Evolutionary conservation across 257 asterid species (phyloP), one percentile per base, ranked within the genome.

Genomic region (Eustoma russellianum): DNA sequence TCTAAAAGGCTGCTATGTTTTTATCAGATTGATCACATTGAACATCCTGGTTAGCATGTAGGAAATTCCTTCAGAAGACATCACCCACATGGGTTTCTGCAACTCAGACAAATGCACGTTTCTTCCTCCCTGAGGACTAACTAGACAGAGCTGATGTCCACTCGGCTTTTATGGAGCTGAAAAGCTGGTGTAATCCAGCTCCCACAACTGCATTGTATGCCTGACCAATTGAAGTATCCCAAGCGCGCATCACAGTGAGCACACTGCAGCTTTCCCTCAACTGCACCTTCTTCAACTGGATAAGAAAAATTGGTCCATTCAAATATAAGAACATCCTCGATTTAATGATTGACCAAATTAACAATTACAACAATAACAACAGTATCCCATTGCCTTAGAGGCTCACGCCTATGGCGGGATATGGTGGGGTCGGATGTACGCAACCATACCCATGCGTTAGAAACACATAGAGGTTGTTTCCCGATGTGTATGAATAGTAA

Each of bases 161-260:
- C 92, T 51, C 85, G 80, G 77, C 97, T 74, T 77, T 83, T 87
- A 68, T 92, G 94, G 65, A 92, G 88, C 83, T 92, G 97, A 69
- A 92, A 92, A 15, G 94, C 98, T 0, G 98, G 98, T 5, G 97
- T 80, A 34, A 92, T 83, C 98, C 98, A 92, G 72, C 95, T 92
- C 61, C 97, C 95, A 8, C 98, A 92, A 59, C 88, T 88, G 86
- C 98, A 92, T 65, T 92, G 97, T 66, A 92, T 81, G 64, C 98
- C 97, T 0, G 88, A 71, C 95, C 98, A 88, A 78, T 88, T 92
- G 77, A 92, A 92, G 88, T 88, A 80, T 53, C 98, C 98, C 54
- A 92, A 62, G 6, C 97, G 93, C 13, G 88, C 83, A 67, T 85
- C 97, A 50, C 98, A 92, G 51, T 88, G 85, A 44, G 60, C 65